Percentiles rank a stretch among this genome's conserved stretches.
Evolutionary conservation across 805 yeast species (phyloP).

Genomic region (Candida germanica): DNA sequence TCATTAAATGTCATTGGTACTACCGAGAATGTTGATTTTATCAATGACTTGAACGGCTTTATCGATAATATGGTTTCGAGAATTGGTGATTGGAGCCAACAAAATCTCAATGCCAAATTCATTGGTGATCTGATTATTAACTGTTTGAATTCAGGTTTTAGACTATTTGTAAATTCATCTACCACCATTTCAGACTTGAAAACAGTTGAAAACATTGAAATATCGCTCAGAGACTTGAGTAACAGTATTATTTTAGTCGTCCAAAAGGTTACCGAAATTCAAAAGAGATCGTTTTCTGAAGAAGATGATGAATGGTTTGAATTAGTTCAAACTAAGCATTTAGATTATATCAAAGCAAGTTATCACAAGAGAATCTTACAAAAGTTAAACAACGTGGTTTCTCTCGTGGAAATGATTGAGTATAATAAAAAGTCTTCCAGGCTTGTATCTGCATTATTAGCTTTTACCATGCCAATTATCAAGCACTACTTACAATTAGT

Average conservation of each 20-base stretch:
- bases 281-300: slow-evolving; percentile 31
- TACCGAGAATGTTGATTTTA: slow-evolving; percentile 15
- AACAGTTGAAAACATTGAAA: slow-evolving; percentile 41
- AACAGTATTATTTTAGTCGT: slow-evolving; percentile 62
- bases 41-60: slow-evolving; percentile 19
- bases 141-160: slow-evolving; percentile 38
- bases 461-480: slow-evolving; percentile 61
- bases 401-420: slow-evolving; percentile 31
- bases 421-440: slow-evolving; percentile 36
- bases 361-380: slow-evolving; percentile 34
- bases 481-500: slow-evolving; percentile 56
- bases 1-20: slow-evolving; percentile 20
- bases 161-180: slow-evolving; percentile 20
- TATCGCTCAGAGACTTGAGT: slow-evolving; percentile 47
- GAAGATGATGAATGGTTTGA: slow-evolving; percentile 69
- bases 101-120: slow-evolving; percentile 36
- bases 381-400: slow-evolving; percentile 34
- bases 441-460: slow-evolving; percentile 45
- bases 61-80: slow-evolving; percentile 20
- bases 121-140: slow-evolving; percentile 44
- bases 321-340: slow-evolving; percentile 43
- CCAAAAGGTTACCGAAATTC: slow-evolving; percentile 52
- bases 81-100: slow-evolving; percentile 34
- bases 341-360: slow-evolving; percentile 40
- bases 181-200: slow-evolving; percentile 19